Evolutionary conservation across 441 rosid genomes (phyloP).

Genomic region (Erodium chrysanthum): DNA sequence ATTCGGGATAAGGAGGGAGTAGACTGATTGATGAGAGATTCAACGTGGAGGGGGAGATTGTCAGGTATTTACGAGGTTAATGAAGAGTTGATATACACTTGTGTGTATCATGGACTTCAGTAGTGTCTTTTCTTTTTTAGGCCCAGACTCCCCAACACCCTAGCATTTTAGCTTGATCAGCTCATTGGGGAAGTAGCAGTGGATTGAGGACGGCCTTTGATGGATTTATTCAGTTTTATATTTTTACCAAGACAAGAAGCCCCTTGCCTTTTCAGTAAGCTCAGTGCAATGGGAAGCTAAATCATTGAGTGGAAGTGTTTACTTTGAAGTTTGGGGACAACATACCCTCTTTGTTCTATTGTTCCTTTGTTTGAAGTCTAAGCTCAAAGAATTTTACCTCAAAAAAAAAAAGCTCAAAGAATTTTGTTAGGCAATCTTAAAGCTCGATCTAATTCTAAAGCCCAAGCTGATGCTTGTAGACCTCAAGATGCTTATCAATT

Average conservation of each 20-base stretch:
- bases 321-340: too few species aligned
- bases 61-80: too few species aligned
- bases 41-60: neutral
- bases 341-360: neutral
- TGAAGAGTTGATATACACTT: too few species aligned
- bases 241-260: neutral
- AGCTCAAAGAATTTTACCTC: neutral
- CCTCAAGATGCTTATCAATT: neutral
- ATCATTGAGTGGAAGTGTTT: neutral
- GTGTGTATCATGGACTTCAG: too few species aligned
- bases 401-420: neutral
- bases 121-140: too few species aligned
- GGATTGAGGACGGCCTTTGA: neutral
- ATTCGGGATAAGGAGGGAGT: too few species aligned
- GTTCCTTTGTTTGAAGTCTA: neutral
- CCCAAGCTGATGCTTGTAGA: neutral
- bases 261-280: neutral
- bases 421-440: neutral
- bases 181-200: constrained; percentile 1
- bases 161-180: neutral
- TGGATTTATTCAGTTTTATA: neutral
- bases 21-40: too few species aligned
- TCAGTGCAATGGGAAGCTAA: neutral
- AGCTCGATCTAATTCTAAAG: neutral
- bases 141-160: too few species aligned